Conservation (phyloP, 176 grass and related monocot genomes). For the Bromus sterilis region DNA sequence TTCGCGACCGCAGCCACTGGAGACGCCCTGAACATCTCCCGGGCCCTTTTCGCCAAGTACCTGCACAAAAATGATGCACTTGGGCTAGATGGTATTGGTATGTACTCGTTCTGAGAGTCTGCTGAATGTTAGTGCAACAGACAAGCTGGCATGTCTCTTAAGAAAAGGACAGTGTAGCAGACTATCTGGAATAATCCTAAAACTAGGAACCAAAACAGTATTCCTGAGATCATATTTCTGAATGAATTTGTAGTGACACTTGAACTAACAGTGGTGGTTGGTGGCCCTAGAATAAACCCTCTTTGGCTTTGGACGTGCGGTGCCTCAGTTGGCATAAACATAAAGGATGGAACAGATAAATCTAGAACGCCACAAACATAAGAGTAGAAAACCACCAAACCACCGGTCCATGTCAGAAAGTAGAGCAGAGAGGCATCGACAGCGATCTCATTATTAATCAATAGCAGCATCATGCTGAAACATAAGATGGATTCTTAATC, state of each 20-base stretch:
- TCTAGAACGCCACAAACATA: not conserved
- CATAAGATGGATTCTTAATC: not conserved
- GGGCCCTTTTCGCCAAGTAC: conserved; percentile 45
- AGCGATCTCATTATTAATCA: conserved; percentile 30
- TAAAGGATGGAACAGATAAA: not conserved
- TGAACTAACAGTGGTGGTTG: not conserved
- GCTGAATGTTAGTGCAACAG: no score
- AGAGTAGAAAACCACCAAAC: not conserved
- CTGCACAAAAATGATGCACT: not conserved
- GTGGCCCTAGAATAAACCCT: not conserved
- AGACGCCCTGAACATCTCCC: conserved; percentile 48
- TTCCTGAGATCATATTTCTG: not conserved
- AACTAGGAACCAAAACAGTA: not conserved
- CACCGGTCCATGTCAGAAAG: not conserved
- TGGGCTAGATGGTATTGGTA: not conserved
- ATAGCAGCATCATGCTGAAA: conserved; percentile 17
- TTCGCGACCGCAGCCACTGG: conserved; percentile 45
- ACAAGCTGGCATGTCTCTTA: no score
- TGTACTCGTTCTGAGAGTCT: not conserved
- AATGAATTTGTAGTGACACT: not conserved
- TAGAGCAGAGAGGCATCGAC: not conserved
- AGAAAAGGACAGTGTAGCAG: no score
- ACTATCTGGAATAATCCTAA: no score
- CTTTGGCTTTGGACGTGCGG: not conserved
- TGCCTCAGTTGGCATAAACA: not conserved